Base-by-base conservation (phyloP, 345 rosid species). In the Populus davidiana region DNA sequence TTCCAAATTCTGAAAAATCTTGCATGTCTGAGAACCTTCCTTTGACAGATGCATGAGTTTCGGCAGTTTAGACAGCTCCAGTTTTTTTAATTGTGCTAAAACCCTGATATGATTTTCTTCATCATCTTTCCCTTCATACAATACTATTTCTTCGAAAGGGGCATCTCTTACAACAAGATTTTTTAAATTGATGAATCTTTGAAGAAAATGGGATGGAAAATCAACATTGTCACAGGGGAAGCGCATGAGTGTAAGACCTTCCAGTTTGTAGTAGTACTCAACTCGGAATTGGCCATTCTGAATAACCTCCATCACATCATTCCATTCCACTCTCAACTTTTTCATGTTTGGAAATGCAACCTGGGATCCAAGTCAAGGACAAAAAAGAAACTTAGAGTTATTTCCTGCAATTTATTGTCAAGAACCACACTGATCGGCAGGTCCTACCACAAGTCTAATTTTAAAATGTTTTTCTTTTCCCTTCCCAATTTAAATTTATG, bases 251-350 rank as follows among this genome's bases (percentile, higher is more conserved):
- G 61, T 63, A 44, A 77, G 36, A 25, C 2, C 33, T 38, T 43
- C 21, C n/a, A 77, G 20, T 25, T 29, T 59, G 39, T 21, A 21
- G 18, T 25, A 43, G 61, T 14, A 69, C 31, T 59, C 31, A 2
- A 20, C 35, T 27, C 8, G 43, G 41, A n/a, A 14, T 1, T 67
- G 25, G 20, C 39, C 25, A 38, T 1, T 23, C 16, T 21, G 33
- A 21, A 38, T 13, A 2, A 25, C 59, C 23, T 29, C 47, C 17
- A 54, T 17, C 1, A 12, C 20, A 18, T 56, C 47, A 39, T 59
- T 14, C 73, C 79, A 69, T 25, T 69, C 79, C 17, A 77, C 21
- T 43, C 67, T 59, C 31, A 77, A 17, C 5, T 27, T 44, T 41
- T 69, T 50, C 38, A 77, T 13, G 18, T 10, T 20, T 16, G 61